Evolutionary conservation across 2,329 filamentous ascomycete species (phyloP), one percentile per base, ranked within the genome.

Genomic region (Pseudomassariella vexata): DNA sequence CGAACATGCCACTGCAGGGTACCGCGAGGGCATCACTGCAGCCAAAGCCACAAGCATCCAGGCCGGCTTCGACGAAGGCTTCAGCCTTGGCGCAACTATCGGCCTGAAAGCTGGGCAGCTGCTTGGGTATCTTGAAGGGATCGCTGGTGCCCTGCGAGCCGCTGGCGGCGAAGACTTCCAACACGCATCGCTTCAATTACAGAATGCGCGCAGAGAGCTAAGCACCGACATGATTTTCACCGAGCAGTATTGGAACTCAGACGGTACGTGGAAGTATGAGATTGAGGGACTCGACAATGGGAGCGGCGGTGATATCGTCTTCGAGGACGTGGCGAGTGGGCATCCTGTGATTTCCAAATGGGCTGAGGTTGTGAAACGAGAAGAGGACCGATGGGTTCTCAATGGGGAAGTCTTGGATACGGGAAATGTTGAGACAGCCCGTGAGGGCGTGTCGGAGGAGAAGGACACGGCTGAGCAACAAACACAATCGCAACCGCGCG

Each of bases 21-120:
- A 96, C 60, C 82, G 90, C 37, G 89, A 95, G 49, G 92, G 90
- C 26, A 74, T 96, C 32, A 73, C 82, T 0, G 66, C 65, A 3
- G 84, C 83, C 19, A 96, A 96, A 56, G 74, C 75, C 17, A 62
- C 70, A 28, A 82, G 79, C 48, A 76, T 95, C 17, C 92, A 98
- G 59, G 69, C 70, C 10, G 90, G 90, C 0, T 96, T 98, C 52
- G 92, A 98, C 54, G 85, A 90, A 42, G 90, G 90, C 0, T 96
- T 88, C 55, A 70, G 78, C 10, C 68, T 96, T 1, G 92, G 92
- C 9, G 89, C 87, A 1, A 79, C 82, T 31, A 63, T 96, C 19
- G 92, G 90, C 0, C 56, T 84, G 42, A 70, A 71, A 18, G 82
- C 79, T 0, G 92, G 92, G 0, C 78, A 77, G 43, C 62, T 94